Evolutionary conservation across 495 filamentous ascomycete species (phyloP).

Genomic region (Hyphodiscus hymeniophilus): DNA sequence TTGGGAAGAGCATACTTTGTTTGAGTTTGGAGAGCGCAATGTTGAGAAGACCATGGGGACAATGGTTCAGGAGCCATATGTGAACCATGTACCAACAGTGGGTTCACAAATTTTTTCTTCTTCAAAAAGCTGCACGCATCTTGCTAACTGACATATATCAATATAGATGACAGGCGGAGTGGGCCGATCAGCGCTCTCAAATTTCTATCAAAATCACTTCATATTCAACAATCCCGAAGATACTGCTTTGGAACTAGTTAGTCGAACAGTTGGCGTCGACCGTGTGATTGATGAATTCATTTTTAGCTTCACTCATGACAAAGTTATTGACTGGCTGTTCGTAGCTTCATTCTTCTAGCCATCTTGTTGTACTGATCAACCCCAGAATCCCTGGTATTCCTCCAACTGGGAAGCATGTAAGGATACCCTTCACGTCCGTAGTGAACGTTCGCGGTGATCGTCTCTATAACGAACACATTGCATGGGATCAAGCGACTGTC

Average conservation of each 20-base stretch:
- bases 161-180: constrained; percentile 56
- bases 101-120: neutral
- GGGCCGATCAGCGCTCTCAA: constrained; percentile 55
- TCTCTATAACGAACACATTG: constrained; percentile 74
- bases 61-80: constrained; percentile 52
- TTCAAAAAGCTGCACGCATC: neutral
- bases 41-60: constrained; percentile 48
- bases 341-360: constrained; percentile 12
- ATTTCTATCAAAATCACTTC: constrained; percentile 71
- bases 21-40: constrained; percentile 44
- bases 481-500: constrained; percentile 83
- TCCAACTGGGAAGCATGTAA: constrained; percentile 57
- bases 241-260: constrained; percentile 60
- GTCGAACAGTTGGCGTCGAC: constrained; percentile 55
- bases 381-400: constrained; percentile 56
- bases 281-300: constrained; percentile 50
- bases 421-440: constrained; percentile 66
- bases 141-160: neutral
- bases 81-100: constrained; percentile 48
- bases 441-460: constrained; percentile 66
- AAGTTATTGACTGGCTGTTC: constrained; percentile 66
- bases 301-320: constrained; percentile 60
- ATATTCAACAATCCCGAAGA: constrained; percentile 61
- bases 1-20: constrained; percentile 51
- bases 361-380: constrained; percentile 15